Evolutionary conservation across 495 filamentous ascomycete species (phyloP).

Genomic region (Gamarada debralockiae): DNA sequence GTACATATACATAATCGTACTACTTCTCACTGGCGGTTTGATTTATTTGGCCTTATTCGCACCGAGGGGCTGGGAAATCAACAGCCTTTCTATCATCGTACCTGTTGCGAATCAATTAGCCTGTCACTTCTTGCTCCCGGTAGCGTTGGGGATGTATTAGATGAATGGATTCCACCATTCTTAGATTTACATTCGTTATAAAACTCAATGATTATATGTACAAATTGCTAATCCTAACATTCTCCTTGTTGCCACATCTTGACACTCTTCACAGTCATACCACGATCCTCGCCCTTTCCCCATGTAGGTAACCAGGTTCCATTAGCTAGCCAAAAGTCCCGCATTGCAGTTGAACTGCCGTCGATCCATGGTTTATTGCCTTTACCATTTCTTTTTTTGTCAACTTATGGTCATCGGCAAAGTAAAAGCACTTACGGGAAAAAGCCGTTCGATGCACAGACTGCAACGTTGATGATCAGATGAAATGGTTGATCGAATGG

Average conservation of each 20-base stretch:
- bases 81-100: conserved; percentile 31
- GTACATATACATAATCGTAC: conserved; percentile 15
- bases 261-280: too few species aligned
- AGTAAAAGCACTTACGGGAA: conserved; percentile 33
- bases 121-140: conserved; percentile 14
- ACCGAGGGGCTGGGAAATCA: conserved; percentile 31
- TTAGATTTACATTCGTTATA: too few species aligned
- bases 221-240: too few species aligned
- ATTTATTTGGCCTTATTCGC: conserved; percentile 31
- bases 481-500: conserved; percentile 68
- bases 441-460: conserved; percentile 63
- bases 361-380: conserved; percentile 64
- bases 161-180: too few species aligned
- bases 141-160: too few species aligned
- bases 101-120: conserved; percentile 33
- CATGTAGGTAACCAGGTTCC: too few species aligned
- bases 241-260: too few species aligned
- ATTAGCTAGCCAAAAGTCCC: too few species aligned
- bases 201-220: too few species aligned
- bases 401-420: neutral
- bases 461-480: conserved; percentile 63
- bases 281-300: too few species aligned
- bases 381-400: conserved; percentile 46
- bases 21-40: conserved; percentile 10
- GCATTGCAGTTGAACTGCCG: conserved; percentile 37